A percentile compares a stretch with the other conserved stretches of the same genome.
Conservation (phyloP, 1,284 basidiomycete species). For the Cryptococcus deneoformans region DNA sequence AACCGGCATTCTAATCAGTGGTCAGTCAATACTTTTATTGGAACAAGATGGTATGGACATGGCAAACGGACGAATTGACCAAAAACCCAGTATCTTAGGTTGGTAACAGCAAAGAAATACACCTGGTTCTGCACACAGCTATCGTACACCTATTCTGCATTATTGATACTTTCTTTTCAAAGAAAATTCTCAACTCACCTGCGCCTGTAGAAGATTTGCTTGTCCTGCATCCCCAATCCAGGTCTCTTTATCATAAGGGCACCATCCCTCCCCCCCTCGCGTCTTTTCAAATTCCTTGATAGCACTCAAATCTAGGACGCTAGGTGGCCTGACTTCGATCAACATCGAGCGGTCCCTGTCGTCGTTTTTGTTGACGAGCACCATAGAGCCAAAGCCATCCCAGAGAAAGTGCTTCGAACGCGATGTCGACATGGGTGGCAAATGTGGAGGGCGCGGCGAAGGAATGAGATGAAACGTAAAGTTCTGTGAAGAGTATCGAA, state of each 20-base stretch:
- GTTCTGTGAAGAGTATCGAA: conserved; percentile 34
- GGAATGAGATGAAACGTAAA: conserved; percentile 41
- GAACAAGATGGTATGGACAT: background rate
- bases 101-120: conserved; percentile 44
- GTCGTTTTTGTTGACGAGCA: conserved; percentile 31
- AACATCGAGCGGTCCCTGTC: conserved; percentile 34
- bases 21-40: background rate
- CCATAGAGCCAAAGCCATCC: conserved; percentile 43
- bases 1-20: conserved; percentile 28
- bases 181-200: conserved; percentile 22
- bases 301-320: conserved; percentile 26
- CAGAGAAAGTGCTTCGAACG: conserved; percentile 19
- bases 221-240: conserved; percentile 36
- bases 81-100: conserved; percentile 46
- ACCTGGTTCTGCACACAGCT: conserved; percentile 41
- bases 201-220: conserved; percentile 42
- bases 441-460: conserved; percentile 17
- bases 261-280: conserved; percentile 26
- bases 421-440: background rate
- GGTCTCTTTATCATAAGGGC: conserved; percentile 28
- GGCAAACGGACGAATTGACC: conserved; percentile 41
- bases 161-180: background rate
- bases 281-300: conserved; percentile 33
- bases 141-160: conserved; percentile 34
- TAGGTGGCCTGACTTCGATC: conserved; percentile 37